Conservation (phyloP, 352 stramenopile species). For the Phytophthora sp. region DNA sequence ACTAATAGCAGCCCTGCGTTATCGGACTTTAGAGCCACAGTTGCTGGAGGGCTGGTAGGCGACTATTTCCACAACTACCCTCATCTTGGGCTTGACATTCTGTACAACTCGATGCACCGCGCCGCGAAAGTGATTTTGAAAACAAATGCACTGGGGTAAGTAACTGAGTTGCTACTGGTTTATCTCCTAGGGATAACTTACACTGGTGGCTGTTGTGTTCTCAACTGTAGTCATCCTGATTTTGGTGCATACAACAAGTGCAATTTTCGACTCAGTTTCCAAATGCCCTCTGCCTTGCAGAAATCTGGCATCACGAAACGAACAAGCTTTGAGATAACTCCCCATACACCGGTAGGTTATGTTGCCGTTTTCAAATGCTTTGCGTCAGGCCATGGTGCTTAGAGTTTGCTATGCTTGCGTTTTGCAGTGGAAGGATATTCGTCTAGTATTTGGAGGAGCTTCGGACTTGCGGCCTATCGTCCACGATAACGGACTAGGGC, state of each 20-base stretch:
- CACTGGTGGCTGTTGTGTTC: too few relatives aligned
- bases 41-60: slow-evolving; percentile 57
- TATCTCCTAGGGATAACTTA: too few relatives aligned
- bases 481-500: slow-evolving; percentile 74
- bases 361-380: neutral
- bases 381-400: too few relatives aligned
- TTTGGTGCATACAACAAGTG: slow-evolving; percentile 88
- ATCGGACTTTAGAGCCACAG: slow-evolving; percentile 37
- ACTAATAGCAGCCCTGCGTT: neutral
- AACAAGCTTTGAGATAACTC: slow-evolving; percentile 56
- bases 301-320: slow-evolving; percentile 56
- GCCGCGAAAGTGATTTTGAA: slow-evolving; percentile 83
- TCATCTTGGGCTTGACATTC: slow-evolving; percentile 77
- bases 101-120: slow-evolving; percentile 76
- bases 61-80: slow-evolving; percentile 91
- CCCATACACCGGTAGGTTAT: slow-evolving; percentile 63
- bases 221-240: slow-evolving; percentile 64
- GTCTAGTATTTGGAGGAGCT: slow-evolving; percentile 50
- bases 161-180: neutral
- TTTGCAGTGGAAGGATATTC: slow-evolving; percentile 73
- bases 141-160: slow-evolving; percentile 76
- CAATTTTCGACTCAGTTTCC: slow-evolving; percentile 79
- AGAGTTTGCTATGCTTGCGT: slow-evolving; percentile 1
- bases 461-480: slow-evolving; percentile 72
- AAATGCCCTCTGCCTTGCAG: slow-evolving; percentile 43